phyloP scores from a whole-genome alignment of 2,329 filamentous ascomycete genomes.

The Ilyonectria robusta region DNA sequence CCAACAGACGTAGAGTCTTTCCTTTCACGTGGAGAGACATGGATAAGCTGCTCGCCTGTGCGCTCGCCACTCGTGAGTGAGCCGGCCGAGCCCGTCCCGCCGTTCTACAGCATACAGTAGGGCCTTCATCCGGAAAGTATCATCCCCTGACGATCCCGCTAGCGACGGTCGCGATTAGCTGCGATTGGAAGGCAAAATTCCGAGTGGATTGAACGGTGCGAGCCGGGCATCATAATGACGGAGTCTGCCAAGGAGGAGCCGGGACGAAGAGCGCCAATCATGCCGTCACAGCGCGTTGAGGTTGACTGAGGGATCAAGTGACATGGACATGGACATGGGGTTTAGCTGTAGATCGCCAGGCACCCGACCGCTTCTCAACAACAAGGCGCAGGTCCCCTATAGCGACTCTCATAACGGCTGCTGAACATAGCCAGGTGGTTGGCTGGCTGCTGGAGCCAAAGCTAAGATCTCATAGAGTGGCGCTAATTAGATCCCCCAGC shows the following conservation, averaged over 20 bases:
- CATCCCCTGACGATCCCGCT: constrained; percentile 28
- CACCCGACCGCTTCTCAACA: constrained; percentile 1
- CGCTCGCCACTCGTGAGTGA: not conserved
- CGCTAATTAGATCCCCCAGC: not conserved
- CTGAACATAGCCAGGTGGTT: not conserved
- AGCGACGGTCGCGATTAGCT: not conserved
- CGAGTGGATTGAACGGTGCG: not conserved
- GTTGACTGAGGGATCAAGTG: not conserved
- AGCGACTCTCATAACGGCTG: not conserved
- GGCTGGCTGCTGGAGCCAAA: not conserved
- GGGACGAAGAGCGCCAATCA: constrained; percentile 6
- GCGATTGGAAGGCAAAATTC: not conserved
- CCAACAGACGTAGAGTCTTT: not conserved
- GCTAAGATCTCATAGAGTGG: not conserved
- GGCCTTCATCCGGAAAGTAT: not conserved
- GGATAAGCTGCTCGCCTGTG: not conserved
- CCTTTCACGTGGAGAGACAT: not conserved
- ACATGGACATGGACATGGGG: not conserved
- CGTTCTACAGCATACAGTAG: not conserved
- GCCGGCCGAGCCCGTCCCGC: not conserved
- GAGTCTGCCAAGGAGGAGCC: not conserved
- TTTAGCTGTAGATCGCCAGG: constrained; percentile 10
- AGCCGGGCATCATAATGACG: not conserved
- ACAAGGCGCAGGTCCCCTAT: not conserved
- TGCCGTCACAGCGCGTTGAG: constrained; percentile 5